Percentiles rank a stretch among this genome's conserved stretches.
Evolutionary conservation across 1,139 yeast species (phyloP).

Genomic region (Suhomyces terraborum): DNA sequence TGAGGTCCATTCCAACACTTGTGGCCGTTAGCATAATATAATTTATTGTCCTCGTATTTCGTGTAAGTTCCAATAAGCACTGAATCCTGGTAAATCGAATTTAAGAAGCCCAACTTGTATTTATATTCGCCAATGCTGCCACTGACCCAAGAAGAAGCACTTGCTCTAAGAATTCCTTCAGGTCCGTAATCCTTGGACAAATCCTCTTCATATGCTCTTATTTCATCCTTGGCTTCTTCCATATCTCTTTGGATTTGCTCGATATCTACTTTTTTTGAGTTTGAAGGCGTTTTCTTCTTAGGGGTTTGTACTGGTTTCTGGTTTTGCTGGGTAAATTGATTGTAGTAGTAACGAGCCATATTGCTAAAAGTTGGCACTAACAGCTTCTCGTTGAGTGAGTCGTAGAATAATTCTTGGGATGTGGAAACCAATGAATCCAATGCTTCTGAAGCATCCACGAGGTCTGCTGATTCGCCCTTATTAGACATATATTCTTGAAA

Average conservation of each 20-base stretch:
- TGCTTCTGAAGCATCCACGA: neutral
- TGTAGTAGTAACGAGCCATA: conserved; percentile 30
- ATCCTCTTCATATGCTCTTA: conserved; percentile 35
- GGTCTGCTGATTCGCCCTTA: conserved; percentile 24
- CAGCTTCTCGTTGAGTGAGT: neutral
- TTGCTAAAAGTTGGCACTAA: conserved; percentile 26
- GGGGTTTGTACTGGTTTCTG: conserved; percentile 3
- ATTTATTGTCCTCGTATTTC: conserved; percentile 37
- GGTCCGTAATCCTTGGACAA: conserved; percentile 58
- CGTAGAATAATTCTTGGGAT: conserved; percentile 3
- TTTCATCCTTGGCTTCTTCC: conserved; percentile 21
- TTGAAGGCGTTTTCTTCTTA: conserved; percentile 1
- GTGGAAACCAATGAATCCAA: conserved; percentile 4
- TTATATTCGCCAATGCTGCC: conserved; percentile 66
- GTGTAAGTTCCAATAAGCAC: conserved; percentile 58
- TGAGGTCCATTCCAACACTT: conserved; percentile 95
- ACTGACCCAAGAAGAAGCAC: conserved; percentile 51
- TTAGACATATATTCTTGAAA: conserved; percentile 59
- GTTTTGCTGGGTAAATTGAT: conserved; percentile 10
- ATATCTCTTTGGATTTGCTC: conserved; percentile 23
- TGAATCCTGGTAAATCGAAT: conserved; percentile 60
- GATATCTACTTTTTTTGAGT: neutral
- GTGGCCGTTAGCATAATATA: conserved; percentile 62
- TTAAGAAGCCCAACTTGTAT: conserved; percentile 63
- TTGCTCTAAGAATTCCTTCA: conserved; percentile 62